Conservation (phyloP, 768 basidiomycete genomes). For the Russula dissimulans region DNA sequence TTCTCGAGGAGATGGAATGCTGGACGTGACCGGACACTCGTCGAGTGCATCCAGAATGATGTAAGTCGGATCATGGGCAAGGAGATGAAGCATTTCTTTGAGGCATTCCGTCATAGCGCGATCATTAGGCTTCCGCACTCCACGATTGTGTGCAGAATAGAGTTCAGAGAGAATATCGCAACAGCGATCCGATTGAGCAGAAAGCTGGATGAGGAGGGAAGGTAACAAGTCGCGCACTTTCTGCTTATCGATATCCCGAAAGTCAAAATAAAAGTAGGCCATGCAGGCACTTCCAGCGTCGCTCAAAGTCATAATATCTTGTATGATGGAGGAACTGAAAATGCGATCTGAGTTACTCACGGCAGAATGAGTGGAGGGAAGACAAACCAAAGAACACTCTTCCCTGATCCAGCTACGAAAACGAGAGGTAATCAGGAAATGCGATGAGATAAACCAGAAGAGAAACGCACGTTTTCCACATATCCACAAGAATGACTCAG, state of each 20-base stretch:
- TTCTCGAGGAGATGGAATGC: not conserved
- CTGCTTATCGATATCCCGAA: not conserved
- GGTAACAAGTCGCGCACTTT: not conserved
- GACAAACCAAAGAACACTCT: constrained; percentile 1
- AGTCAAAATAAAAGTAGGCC: constrained; percentile 8
- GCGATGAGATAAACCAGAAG: no score
- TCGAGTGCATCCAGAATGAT: constrained; percentile 9
- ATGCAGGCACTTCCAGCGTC: not conserved
- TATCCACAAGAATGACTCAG: not conserved
- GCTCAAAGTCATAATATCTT: not conserved
- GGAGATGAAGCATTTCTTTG: not conserved
- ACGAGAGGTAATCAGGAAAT: not conserved
- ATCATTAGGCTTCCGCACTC: not conserved
- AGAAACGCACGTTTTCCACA: not conserved
- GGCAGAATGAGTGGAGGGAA: not conserved
- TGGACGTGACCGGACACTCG: not conserved
- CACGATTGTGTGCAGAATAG: not conserved
- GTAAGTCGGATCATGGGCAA: not conserved
- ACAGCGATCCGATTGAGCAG: not conserved
- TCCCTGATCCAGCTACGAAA: not conserved
- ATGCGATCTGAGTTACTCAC: not conserved
- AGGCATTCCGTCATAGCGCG: not conserved
- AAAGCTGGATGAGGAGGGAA: constrained; percentile 1
- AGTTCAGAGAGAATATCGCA: not conserved
- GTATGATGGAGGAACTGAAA: not conserved